These are phyloP conservation scores for Litsea cubeba DNA, from an alignment of 164 flowering plant species.

Conservation along the genomic window DNA sequence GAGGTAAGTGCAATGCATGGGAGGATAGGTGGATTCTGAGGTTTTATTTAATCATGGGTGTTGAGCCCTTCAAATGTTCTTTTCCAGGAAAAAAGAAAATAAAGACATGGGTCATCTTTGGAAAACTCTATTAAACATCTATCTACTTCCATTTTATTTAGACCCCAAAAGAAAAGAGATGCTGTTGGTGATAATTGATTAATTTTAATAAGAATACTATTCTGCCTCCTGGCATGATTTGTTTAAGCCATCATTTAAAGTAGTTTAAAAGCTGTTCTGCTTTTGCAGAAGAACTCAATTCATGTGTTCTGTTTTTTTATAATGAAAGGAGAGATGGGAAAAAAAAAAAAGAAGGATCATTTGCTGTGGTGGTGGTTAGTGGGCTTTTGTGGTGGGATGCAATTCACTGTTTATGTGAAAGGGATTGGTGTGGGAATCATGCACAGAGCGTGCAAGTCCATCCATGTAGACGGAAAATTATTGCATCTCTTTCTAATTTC, in stretches of 20 bases:
- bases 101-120: no score
- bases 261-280: not conserved
- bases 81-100: no score
- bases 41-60: no score
- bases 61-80: no score
- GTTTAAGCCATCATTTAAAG: not conserved
- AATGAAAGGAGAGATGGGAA: not conserved
- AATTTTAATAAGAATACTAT: no score
- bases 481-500: not conserved
- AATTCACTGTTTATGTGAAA: not conserved
- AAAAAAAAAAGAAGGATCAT: not conserved
- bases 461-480: not conserved
- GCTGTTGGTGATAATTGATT: no score
- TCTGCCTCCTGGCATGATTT: not conserved
- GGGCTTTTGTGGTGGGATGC: conserved; percentile 1
- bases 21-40: no score
- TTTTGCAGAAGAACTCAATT: not conserved
- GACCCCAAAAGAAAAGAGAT: no score
- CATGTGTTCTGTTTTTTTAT: not conserved
- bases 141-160: no score
- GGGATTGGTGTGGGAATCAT: conserved; percentile 11
- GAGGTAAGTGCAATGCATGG: no score
- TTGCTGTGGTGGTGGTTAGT: not conserved
- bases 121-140: no score
- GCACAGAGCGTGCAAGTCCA: not conserved